Conservation (phyloP, 495 filamentous ascomycete genomes). For the Xylaria palmicola region DNA sequence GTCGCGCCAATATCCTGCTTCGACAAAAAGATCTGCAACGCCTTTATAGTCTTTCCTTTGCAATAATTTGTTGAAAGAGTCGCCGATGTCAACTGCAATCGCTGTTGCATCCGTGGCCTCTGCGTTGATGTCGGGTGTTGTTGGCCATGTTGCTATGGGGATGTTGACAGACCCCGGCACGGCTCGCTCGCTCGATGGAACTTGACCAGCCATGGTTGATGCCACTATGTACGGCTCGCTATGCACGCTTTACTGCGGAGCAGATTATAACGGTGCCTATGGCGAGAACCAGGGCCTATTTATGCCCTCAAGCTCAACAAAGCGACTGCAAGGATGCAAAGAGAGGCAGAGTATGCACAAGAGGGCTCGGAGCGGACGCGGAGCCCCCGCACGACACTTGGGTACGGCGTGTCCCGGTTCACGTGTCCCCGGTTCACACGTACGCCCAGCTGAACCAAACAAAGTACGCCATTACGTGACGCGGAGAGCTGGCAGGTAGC, state of each 20-base stretch:
- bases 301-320: no score
- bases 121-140: conserved; percentile 22
- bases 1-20: conserved; percentile 63
- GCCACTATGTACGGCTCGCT: conserved; percentile 5
- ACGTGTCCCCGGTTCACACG: no score
- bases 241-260: no score
- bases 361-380: not conserved
- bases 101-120: conserved; percentile 42
- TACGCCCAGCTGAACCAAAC: no score
- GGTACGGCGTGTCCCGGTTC: not conserved
- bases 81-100: conserved; percentile 45
- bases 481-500: no score
- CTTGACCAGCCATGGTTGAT: not conserved
- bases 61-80: conserved; percentile 50
- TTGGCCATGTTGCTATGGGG: conserved; percentile 42
- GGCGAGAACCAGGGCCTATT: not conserved
- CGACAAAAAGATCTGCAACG: conserved; percentile 49
- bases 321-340: no score
- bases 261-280: not conserved
- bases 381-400: conserved; percentile 5
- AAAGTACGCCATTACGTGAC: no score
- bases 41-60: conserved; percentile 33
- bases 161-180: conserved; percentile 62
- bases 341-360: no score
- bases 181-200: conserved; percentile 53